Evolutionary conservation across 257 asterid genomes (phyloP).

Genomic region (Nyctanthes arbortristis): DNA sequence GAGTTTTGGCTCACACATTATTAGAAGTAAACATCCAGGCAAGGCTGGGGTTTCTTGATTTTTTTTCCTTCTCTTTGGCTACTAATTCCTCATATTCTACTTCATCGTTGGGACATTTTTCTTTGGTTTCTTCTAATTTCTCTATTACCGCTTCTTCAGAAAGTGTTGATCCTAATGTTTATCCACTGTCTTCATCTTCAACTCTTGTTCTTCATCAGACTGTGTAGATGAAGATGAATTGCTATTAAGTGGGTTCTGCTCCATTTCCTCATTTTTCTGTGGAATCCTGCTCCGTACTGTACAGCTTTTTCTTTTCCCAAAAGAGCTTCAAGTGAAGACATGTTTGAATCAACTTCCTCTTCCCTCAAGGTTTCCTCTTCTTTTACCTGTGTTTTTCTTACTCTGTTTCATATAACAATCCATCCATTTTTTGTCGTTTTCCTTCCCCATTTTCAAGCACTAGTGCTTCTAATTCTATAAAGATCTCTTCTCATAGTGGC

Average conservation of each 20-base stretch:
- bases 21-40: constrained; percentile 80
- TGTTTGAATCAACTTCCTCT: constrained; percentile 49
- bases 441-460: constrained; percentile 11
- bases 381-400: constrained; percentile 3
- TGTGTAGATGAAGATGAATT: constrained; percentile 36
- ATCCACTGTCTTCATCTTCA: no score
- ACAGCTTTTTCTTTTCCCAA: constrained; percentile 46
- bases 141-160: constrained; percentile 24
- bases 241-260: constrained; percentile 12
- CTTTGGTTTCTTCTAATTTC: constrained; percentile 22
- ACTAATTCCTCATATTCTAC: constrained; percentile 1
- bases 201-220: constrained; percentile 33
- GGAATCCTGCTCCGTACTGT: constrained; percentile 29
- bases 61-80: constrained; percentile 13
- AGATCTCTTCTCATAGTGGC: constrained; percentile 21
- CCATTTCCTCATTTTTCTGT: constrained; percentile 32
- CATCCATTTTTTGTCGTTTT: constrained; percentile 12
- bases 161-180: constrained; percentile 7
- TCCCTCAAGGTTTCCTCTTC: constrained; percentile 31
- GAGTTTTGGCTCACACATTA: constrained; percentile 97
- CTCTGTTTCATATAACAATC: background rate
- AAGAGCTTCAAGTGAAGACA: constrained; percentile 51
- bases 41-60: constrained; percentile 35
- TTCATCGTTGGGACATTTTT: no score
- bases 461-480: constrained; percentile 20